phyloP scores from a whole-genome alignment of 176 grass and related monocot genomes.

The Musa troglodytarum region DNA sequence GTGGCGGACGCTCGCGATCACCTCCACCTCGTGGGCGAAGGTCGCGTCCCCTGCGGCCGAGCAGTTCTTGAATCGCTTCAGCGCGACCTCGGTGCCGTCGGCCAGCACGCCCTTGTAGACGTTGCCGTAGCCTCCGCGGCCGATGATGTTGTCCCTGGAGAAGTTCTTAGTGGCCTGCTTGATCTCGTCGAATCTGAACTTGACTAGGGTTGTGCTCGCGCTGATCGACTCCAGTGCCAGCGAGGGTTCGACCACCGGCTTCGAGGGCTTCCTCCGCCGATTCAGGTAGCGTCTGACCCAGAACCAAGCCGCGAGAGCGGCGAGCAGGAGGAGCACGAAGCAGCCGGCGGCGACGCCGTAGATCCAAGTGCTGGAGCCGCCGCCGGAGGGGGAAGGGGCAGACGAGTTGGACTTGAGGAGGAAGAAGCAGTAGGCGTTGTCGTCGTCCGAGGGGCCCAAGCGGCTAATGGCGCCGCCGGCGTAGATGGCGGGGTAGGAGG shows the following conservation, averaged over 20 bases:
- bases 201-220: conserved; percentile 76
- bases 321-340: conserved; percentile 26
- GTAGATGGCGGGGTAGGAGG: conserved; percentile 65
- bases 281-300: conserved; percentile 5
- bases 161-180: conserved; percentile 40
- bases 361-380: conserved; percentile 24
- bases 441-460: conserved; percentile 30
- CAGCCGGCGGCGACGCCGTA: conserved; percentile 42
- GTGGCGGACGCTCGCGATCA: conserved; percentile 84
- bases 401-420: conserved; percentile 29
- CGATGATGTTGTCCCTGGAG: conserved; percentile 49
- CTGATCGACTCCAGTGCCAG: conserved; percentile 67
- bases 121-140: conserved; percentile 74
- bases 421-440: conserved; percentile 60
- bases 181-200: conserved; percentile 82
- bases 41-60: conserved; percentile 49
- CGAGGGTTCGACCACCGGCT: conserved; percentile 28
- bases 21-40: conserved; percentile 94
- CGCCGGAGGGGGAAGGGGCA: not conserved
- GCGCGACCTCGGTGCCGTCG: conserved; percentile 46
- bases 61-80: conserved; percentile 96
- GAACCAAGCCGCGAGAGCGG: conserved; percentile 16
- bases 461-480: conserved; percentile 38
- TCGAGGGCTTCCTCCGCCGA: conserved; percentile 8
- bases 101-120: conserved; percentile 66